A percentile compares a stretch with the other conserved stretches of the same genome.
Conservation (phyloP, 2,329 filamentous ascomycete species). For the Exophiala oligosperma region DNA sequence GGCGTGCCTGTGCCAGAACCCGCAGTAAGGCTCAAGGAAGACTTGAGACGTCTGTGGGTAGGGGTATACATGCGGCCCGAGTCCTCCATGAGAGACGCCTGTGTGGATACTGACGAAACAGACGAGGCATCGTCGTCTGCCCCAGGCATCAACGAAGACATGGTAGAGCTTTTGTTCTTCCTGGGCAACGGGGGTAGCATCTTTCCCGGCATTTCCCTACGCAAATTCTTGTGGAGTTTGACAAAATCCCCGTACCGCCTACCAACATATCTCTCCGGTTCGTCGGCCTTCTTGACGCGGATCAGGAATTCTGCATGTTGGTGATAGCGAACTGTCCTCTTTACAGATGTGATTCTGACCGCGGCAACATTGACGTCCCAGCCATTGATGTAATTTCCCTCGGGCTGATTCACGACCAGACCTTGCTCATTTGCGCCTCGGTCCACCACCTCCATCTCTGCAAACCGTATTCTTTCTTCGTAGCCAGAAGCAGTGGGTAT, state of each 20-base stretch:
- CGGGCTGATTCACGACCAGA: conserved; percentile 79
- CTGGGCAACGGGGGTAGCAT: conserved; percentile 81
- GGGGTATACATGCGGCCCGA: conserved; percentile 30
- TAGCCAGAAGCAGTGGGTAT: conserved; percentile 95
- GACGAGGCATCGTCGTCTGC: conserved; percentile 78
- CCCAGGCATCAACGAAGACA: conserved; percentile 56
- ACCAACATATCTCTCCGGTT: conserved; percentile 75
- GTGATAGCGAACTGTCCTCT: conserved; percentile 84
- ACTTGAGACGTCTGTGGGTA: conserved; percentile 23
- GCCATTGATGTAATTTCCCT: conserved; percentile 88
- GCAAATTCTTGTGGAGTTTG: conserved; percentile 74
- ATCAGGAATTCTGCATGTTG: conserved; percentile 93
- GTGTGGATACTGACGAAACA: conserved; percentile 75
- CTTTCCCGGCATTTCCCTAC: conserved; percentile 85
- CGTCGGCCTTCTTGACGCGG: conserved; percentile 75
- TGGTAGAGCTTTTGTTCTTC: conserved; percentile 83
- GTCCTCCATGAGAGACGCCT: conserved; percentile 47
- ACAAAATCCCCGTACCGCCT: conserved; percentile 87
- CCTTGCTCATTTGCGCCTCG: conserved; percentile 89
- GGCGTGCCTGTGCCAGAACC: conserved; percentile 11
- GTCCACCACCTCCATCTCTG: conserved; percentile 95
- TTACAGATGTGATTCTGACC: conserved; percentile 76
- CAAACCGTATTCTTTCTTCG: conserved; percentile 94
- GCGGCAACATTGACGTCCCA: conserved; percentile 97
- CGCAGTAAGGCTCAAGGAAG: conserved; percentile 18